Percentiles rank a stretch among this genome's conserved stretches.
Conservation (phyloP, 768 basidiomycete species). For the Lactarius pseudohatsudake region DNA sequence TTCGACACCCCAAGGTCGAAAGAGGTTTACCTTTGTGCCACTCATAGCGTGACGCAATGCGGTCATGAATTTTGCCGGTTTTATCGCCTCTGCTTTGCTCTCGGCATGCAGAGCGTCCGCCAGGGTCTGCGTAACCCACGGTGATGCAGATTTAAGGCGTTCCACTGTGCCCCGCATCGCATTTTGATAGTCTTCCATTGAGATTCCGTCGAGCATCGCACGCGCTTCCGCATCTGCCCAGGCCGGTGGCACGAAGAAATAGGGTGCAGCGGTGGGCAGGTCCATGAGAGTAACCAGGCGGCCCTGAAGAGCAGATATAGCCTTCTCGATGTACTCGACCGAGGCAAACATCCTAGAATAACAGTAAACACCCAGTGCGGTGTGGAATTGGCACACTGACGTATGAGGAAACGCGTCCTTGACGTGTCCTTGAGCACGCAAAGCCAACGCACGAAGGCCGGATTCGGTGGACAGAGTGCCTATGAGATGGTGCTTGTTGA, state of each 20-base stretch:
- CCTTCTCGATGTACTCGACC: slow-evolving; percentile 22
- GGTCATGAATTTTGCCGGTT: slow-evolving; percentile 63
- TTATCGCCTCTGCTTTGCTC: slow-evolving; percentile 41
- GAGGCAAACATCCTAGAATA: slow-evolving; percentile 13
- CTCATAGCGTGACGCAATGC: slow-evolving; percentile 76
- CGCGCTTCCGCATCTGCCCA: slow-evolving; percentile 53
- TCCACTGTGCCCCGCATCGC: slow-evolving; percentile 38
- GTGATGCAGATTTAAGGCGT: slow-evolving; percentile 33
- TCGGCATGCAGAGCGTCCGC: slow-evolving; percentile 45
- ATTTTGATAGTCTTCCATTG: slow-evolving; percentile 42
- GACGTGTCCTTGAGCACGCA: slow-evolving; percentile 52
- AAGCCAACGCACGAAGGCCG: slow-evolving; percentile 54
- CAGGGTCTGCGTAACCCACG: slow-evolving; percentile 44
- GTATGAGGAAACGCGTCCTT: slow-evolving; percentile 58
- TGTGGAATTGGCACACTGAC: slow-evolving; percentile 38
- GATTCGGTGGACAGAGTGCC: slow-evolving; percentile 49
- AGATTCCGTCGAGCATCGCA: slow-evolving; percentile 48
- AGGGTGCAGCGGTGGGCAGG: slow-evolving; percentile 64
- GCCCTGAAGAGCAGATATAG: slow-evolving; percentile 49
- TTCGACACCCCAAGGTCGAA: neutral
- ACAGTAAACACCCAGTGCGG: neutral
- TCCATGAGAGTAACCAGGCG: slow-evolving; percentile 72
- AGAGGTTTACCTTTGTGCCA: slow-evolving; percentile 66
- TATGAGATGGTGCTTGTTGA: slow-evolving; percentile 87
- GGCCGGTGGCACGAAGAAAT: slow-evolving; percentile 76